Percentiles rank a stretch among this genome's conserved stretches.
Conservation (phyloP, 129 eudicot species). For the Cynara cardunculus region DNA sequence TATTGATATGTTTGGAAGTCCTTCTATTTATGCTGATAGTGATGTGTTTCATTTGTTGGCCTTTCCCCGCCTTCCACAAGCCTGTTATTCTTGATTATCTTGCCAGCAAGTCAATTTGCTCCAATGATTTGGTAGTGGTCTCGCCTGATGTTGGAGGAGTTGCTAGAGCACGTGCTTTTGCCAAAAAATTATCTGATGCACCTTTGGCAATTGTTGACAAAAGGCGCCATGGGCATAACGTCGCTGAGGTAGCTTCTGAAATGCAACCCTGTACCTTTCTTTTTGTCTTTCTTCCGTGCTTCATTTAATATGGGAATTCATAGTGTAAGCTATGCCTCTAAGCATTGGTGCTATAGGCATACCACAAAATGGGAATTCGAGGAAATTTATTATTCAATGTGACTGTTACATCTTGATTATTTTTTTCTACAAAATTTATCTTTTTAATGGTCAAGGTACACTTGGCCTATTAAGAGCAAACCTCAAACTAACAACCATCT, state of each 20-base stretch:
- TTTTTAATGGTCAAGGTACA: background rate
- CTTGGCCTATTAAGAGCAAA: too few relatives aligned
- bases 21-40: background rate
- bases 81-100: slow-evolving; percentile 95
- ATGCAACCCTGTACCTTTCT: background rate
- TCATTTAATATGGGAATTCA: background rate
- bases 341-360: background rate
- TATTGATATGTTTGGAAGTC: background rate
- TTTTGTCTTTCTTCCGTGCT: background rate
- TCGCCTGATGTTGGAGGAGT: slow-evolving; percentile 99
- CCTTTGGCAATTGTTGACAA: slow-evolving; percentile 93
- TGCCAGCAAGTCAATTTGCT: slow-evolving; percentile 77
- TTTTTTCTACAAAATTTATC: too few relatives aligned
- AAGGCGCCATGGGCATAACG: slow-evolving; percentile 90
- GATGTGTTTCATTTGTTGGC: slow-evolving; percentile 10
- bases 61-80: slow-evolving; percentile 32
- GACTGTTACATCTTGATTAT: background rate
- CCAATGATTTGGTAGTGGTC: slow-evolving; percentile 77
- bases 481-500: too few relatives aligned
- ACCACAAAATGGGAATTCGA: background rate
- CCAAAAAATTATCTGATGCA: slow-evolving; percentile 86
- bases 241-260: slow-evolving; percentile 65
- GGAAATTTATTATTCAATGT: background rate
- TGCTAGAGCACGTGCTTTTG: slow-evolving; percentile 95
- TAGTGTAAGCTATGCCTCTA: background rate